phyloP scores from a whole-genome alignment of 2,329 filamentous ascomycete species.

The Fusarium nisikadoi region DNA sequence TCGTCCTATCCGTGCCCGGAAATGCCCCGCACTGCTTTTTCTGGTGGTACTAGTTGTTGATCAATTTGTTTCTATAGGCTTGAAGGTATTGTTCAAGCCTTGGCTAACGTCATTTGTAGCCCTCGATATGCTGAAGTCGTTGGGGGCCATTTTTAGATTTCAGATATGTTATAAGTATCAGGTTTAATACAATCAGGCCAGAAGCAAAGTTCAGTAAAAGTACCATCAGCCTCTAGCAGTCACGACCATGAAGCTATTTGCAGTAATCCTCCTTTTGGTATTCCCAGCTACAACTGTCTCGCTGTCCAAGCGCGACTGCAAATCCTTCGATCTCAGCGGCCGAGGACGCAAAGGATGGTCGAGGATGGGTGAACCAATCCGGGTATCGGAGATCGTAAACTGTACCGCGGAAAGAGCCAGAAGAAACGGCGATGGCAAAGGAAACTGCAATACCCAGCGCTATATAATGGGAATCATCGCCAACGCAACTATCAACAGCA shows the following conservation, averaged over 20 bases:
- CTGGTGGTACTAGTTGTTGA: accelerated
- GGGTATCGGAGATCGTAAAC: background rate
- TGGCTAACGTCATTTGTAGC: background rate
- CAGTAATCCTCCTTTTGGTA: accelerated
- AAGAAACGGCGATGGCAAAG: background rate
- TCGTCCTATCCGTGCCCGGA: accelerated
- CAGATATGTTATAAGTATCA: background rate
- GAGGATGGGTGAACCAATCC: background rate
- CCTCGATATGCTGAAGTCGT: background rate
- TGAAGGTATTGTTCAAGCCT: background rate
- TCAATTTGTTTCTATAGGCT: background rate
- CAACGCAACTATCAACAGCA: background rate
- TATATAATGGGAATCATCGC: background rate
- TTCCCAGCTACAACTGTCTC: accelerated
- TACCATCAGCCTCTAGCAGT: accelerated
- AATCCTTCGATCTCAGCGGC: background rate
- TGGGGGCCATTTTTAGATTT: background rate
- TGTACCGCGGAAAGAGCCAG: background rate
- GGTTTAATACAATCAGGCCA: accelerated
- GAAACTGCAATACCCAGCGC: background rate
- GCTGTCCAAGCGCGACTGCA: background rate
- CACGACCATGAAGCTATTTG: accelerated
- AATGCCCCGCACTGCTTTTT: background rate
- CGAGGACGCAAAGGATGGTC: background rate
- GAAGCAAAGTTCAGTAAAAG: accelerated